Evolutionary conservation across 169 alveolate species (phyloP), one percentile per base, ranked within the genome.

Genomic region (Eimeria maxima): DNA sequence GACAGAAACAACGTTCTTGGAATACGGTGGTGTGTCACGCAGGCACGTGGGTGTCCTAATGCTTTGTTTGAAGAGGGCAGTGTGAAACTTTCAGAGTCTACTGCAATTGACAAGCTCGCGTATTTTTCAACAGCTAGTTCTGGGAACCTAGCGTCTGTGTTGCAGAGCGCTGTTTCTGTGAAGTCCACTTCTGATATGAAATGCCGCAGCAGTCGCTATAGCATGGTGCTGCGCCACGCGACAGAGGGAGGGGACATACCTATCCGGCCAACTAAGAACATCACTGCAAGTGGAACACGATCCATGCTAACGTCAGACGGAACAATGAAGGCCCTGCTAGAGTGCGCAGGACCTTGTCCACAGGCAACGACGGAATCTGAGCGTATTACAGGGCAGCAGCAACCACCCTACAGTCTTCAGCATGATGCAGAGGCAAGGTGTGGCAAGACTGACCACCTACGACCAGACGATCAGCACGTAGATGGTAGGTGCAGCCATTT

Each of bases 151-250:
- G 73, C 29, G 24, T 83, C 91, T 1, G 47, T 38, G 74, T 47
- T 83, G 45, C 91, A 83, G 18, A 47, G 73, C 73, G 91, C 91
- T 18, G 73, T 55, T 18, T 83, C 90, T 50, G 20, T 74, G 20
- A 53, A 16, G 10, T n/a, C 69, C 44, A 2, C 89, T 22, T n/a
- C 10, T 42, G 44, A 44, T n/a, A 20, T 24, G 20, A 50, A 47
- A n/a, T 22, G 13, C n/a, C 3, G 69, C 69, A 80, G 89, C 89
- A 24, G 67, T 13, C 6, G 89, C 10, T n/a, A 14, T 13, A 80
- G 42, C 42, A n/a, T 44, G 60, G 22, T 7, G 16, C 20, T 45
- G 47, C 27, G 89, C 27, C 69, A 80, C 29, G 13, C 42, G 42
- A 27, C 45, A 45, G 27, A 24, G n/a, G 69, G 89, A 1, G 69